Percentiles rank a stretch among this genome's conserved stretches.
These are phyloP conservation scores for Chlorociboria aeruginascens DNA, from an alignment of 495 filamentous ascomycete species.

Conservation along the genomic window DNA sequence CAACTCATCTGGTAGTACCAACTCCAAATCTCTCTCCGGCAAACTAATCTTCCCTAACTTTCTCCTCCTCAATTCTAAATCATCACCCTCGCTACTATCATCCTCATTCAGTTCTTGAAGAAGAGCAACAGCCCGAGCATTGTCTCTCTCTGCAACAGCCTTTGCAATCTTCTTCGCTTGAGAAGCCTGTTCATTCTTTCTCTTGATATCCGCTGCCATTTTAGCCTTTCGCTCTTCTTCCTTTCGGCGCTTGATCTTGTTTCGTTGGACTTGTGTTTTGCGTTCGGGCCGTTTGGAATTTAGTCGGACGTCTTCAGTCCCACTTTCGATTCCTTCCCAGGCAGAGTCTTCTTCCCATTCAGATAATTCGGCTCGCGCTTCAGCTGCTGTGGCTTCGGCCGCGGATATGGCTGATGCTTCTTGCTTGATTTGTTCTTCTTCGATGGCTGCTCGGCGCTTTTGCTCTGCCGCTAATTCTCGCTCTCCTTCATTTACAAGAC, in stretches of 20 bases:
- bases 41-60: slow-evolving; percentile 68
- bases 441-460: slow-evolving; percentile 56
- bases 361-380: slow-evolving; percentile 53
- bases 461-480: slow-evolving; percentile 71
- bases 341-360: slow-evolving; percentile 75
- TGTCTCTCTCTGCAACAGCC: slow-evolving; percentile 48
- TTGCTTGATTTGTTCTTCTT: slow-evolving; percentile 42
- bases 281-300: slow-evolving; percentile 63
- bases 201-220: slow-evolving; percentile 59
- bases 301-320: slow-evolving; percentile 46
- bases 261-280: slow-evolving; percentile 77
- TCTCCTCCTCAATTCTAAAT: slow-evolving; percentile 57
- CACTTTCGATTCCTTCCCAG: slow-evolving; percentile 75
- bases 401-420: slow-evolving; percentile 42
- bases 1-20: slow-evolving; percentile 87
- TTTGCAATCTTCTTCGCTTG: slow-evolving; percentile 52
- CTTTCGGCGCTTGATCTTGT: slow-evolving; percentile 77
- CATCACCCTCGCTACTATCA: slow-evolving; percentile 35
- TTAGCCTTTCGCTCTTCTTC: slow-evolving; percentile 63
- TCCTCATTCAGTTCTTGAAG: slow-evolving; percentile 16
- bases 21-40: slow-evolving; percentile 68
- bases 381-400: slow-evolving; percentile 48
- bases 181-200: slow-evolving; percentile 53
- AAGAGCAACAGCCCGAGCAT: slow-evolving; percentile 22
- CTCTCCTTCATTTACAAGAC: slow-evolving; percentile 59